Base-by-base conservation (phyloP, 192 early-diverging fungal genomes). In the Powellomyces hirtus region DNA sequence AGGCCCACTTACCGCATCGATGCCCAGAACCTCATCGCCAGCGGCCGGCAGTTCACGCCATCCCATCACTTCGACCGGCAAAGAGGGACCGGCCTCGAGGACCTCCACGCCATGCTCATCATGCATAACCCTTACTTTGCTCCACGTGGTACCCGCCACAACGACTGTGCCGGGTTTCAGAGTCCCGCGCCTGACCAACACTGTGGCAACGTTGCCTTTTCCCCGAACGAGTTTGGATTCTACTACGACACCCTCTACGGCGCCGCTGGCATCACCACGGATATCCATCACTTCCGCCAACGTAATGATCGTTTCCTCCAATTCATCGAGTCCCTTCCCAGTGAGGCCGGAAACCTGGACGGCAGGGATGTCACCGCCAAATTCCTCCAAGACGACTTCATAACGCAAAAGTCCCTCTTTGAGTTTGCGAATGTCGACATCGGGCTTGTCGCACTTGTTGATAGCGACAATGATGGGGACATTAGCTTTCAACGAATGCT, bases 381-480 rank as follows among this genome's bases (percentile, higher is more conserved):
- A 78, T 18, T 95, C 94, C 71, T 98, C 96, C 8, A 95, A 78
- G 20, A 92, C 85, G n/a, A 98, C 74, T 27, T 89, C 90, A 52
- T 96, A 76, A 53, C 82, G 72, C 51, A 95, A 71, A 20, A 98
- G 77, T 11, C 83, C 86, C 68, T 94, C 77, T 67, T 79, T 79
- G 33, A 86, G 65, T 53, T 77, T 74, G 20, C 57, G 53, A 26
- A 71, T 55, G 38, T 79, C 68, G 26, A 71, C 70, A 3, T 89
- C 90, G 22, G 88, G 90, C 67, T 94, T 97, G 78, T 98, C 96
- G 73, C 95, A 96, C 76, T 98, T 98, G 86, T 96, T 98, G 60
- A 98, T 89, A 0, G 96, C 96, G 0, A 98, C 94, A 64, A 98
- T 88, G 38, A 98, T 87, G 22, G 95, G 94, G 20, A 94, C 82